Evolutionary conservation across 2,329 filamentous ascomycete species (phyloP).

Genomic region (Graphilbum ipis-grandicollis): DNA sequence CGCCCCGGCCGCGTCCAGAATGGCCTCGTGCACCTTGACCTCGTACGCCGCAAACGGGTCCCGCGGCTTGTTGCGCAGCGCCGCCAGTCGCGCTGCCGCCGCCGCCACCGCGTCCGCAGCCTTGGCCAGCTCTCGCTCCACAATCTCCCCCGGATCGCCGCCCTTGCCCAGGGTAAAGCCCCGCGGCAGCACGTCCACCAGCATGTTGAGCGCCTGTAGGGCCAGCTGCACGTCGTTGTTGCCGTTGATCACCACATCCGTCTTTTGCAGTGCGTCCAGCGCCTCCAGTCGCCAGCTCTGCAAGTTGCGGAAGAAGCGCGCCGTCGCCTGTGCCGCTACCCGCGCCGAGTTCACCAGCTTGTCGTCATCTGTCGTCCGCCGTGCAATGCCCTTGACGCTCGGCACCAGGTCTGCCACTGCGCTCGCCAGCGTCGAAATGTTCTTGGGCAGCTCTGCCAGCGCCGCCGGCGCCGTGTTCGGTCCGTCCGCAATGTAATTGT

Average conservation of each 20-base stretch:
- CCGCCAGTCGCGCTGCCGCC: conserved; percentile 73
- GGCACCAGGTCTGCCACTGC: conserved; percentile 85
- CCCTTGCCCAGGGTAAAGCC: conserved; percentile 67
- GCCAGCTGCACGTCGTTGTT: conserved; percentile 94
- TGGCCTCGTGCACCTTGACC: conserved; percentile 86
- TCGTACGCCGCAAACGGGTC: conserved; percentile 94
- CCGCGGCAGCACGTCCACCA: conserved; percentile 81
- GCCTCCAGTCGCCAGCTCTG: conserved; percentile 89
- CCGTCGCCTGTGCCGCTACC: conserved; percentile 68
- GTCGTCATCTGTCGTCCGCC: conserved; percentile 89
- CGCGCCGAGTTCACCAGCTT: conserved; percentile 75
- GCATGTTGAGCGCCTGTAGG: conserved; percentile 80
- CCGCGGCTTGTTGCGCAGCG: conserved; percentile 89
- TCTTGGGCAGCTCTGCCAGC: conserved; percentile 63
- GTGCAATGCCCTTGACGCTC: conserved; percentile 88
- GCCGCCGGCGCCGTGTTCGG: conserved; percentile 53
- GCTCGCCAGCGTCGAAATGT: conserved; percentile 76
- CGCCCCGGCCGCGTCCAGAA: conserved; percentile 79
- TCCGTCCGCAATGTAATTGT: conserved; percentile 94
- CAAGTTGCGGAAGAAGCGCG: conserved; percentile 87
- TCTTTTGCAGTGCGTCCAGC: conserved; percentile 80
- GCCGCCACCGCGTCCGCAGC: conserved; percentile 91
- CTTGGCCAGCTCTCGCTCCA: conserved; percentile 81
- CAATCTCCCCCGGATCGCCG: conserved; percentile 82
- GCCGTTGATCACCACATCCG: conserved; percentile 91